phyloP scores from a whole-genome alignment of 176 grass and related monocot species.

The Zoysia japonica region DNA sequence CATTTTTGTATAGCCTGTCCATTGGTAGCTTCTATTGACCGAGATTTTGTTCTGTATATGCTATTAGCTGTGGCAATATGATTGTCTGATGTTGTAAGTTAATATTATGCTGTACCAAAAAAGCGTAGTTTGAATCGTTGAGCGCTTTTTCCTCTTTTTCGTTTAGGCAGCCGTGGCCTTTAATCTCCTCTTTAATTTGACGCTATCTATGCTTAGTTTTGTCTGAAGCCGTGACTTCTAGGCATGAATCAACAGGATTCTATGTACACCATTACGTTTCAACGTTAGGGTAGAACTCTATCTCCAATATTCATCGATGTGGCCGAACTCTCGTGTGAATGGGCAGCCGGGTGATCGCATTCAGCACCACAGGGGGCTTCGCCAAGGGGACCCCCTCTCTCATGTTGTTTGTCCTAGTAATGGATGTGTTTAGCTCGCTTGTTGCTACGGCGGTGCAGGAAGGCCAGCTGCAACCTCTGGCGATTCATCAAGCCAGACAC shows the following conservation, averaged over 20 bases:
- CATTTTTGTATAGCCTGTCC: constrained; percentile 44
- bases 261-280: constrained; percentile 1
- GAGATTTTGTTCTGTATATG: constrained; percentile 56
- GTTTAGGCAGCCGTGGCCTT: background rate
- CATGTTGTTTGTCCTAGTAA: no score
- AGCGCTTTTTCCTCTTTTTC: background rate
- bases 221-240: background rate
- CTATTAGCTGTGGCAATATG: constrained; percentile 30
- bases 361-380: no score
- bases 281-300: background rate
- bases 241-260: background rate
- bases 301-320: background rate
- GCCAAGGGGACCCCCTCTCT: no score
- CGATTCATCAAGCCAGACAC: no score
- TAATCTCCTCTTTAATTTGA: background rate
- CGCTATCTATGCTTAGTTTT: background rate
- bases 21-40: constrained; percentile 39
- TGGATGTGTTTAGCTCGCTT: no score
- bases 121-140: background rate
- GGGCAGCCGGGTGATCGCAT: no score
- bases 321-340: background rate
- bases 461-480: no score
- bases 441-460: no score
- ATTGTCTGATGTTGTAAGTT: constrained; percentile 25
- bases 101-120: constrained; percentile 3